These are phyloP conservation scores for Suillus placidus DNA, from an alignment of 768 basidiomycete genomes.

Conservation along the genomic window DNA sequence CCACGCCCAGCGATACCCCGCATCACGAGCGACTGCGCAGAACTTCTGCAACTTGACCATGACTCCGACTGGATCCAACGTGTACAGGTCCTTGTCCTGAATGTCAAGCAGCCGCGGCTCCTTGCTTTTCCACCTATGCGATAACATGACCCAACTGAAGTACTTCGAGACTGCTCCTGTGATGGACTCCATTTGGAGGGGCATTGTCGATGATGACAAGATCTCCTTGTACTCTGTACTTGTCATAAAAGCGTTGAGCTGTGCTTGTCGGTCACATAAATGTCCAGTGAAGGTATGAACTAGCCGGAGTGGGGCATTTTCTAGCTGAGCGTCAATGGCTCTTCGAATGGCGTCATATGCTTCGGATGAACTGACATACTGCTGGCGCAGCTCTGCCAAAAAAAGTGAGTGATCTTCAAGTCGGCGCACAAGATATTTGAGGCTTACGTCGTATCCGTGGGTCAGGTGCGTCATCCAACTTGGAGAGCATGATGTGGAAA, in stretches of 20 bases:
- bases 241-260: background rate
- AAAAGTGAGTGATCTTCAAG: background rate
- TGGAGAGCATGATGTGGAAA: background rate
- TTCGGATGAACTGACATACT: background rate
- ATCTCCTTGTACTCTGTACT: background rate
- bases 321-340: background rate
- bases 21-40: background rate
- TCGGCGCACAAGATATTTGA: background rate
- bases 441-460: background rate
- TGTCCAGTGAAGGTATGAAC: background rate
- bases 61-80: background rate
- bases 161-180: background rate
- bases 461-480: background rate
- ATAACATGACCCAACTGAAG: background rate
- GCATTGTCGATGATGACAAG: background rate
- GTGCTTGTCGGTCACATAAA: background rate
- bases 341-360: background rate
- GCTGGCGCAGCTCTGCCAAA: background rate
- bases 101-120: background rate
- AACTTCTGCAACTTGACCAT: background rate
- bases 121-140: background rate
- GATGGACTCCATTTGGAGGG: background rate
- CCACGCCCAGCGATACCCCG: background rate
- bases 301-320: background rate
- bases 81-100: background rate